These are phyloP conservation scores for Alternaria dauci DNA, from an alignment of 2,329 filamentous ascomycete species.

Conservation along the genomic window DNA sequence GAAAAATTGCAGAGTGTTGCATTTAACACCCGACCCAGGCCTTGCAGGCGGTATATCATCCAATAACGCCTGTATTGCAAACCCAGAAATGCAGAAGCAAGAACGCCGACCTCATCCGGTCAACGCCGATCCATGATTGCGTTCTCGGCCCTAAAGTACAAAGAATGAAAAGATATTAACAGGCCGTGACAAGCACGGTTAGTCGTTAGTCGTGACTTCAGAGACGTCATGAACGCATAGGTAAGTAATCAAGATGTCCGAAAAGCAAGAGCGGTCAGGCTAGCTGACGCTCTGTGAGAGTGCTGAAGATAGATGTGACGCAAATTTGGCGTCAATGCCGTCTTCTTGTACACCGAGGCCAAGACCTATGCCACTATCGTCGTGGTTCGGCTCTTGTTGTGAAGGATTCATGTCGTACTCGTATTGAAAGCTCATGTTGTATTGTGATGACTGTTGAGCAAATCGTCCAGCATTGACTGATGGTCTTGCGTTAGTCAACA, in stretches of 20 bases:
- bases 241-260: constrained; percentile 14
- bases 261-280: constrained; percentile 12
- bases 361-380: constrained; percentile 48
- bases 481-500: constrained; percentile 50
- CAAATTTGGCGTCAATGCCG: constrained; percentile 47
- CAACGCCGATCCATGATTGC: constrained; percentile 6
- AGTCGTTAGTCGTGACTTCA: constrained; percentile 20
- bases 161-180: constrained; percentile 15
- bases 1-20: constrained; percentile 3
- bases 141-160: constrained; percentile 9
- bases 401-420: constrained; percentile 43
- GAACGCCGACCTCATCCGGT: neutral
- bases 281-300: constrained; percentile 35
- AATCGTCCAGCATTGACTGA: constrained; percentile 46
- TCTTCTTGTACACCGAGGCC: constrained; percentile 48
- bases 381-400: constrained; percentile 44
- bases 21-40: constrained; percentile 6
- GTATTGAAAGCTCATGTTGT: constrained; percentile 47
- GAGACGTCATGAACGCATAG: constrained; percentile 14
- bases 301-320: constrained; percentile 34
- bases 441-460: constrained; percentile 40
- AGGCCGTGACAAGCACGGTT: constrained; percentile 15
- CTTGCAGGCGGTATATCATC: constrained; percentile 18
- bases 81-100: neutral
- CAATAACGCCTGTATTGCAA: constrained; percentile 12